Evolutionary conservation across 371 early-diverging fungal species (phyloP).

Genomic region (Mortierella sp.): DNA sequence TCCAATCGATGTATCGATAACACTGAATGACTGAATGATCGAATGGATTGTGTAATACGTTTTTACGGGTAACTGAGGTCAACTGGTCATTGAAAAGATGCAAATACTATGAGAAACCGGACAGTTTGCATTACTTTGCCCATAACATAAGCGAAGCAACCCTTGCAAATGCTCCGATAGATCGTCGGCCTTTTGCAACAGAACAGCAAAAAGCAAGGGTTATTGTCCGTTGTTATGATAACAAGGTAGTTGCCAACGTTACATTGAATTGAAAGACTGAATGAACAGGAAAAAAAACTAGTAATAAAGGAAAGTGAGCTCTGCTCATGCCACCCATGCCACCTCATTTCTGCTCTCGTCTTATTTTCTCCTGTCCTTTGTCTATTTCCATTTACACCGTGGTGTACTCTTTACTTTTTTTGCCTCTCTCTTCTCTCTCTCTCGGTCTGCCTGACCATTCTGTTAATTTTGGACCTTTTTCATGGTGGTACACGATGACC

Average conservation of each 20-base stretch:
- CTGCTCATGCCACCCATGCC: background rate
- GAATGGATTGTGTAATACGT: background rate
- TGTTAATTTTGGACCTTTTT: background rate
- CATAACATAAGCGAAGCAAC: background rate
- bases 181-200: background rate
- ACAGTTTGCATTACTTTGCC: background rate
- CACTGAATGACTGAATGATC: background rate
- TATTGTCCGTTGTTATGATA: background rate
- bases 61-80: background rate
- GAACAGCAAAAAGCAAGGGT: background rate
- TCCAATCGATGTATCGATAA: no score
- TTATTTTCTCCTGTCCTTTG: background rate
- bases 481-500: constrained; percentile 21
- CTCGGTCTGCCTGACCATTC: background rate
- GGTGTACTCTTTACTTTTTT: background rate
- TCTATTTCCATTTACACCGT: background rate
- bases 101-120: background rate
- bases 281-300: background rate
- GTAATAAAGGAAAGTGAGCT: background rate
- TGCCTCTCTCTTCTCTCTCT: background rate
- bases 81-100: background rate
- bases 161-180: background rate
- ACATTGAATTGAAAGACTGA: no score
- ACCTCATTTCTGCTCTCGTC: background rate
- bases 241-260: background rate